Conservation (phyloP, 1,284 basidiomycete species). For the Ceratobasidium sp. region DNA sequence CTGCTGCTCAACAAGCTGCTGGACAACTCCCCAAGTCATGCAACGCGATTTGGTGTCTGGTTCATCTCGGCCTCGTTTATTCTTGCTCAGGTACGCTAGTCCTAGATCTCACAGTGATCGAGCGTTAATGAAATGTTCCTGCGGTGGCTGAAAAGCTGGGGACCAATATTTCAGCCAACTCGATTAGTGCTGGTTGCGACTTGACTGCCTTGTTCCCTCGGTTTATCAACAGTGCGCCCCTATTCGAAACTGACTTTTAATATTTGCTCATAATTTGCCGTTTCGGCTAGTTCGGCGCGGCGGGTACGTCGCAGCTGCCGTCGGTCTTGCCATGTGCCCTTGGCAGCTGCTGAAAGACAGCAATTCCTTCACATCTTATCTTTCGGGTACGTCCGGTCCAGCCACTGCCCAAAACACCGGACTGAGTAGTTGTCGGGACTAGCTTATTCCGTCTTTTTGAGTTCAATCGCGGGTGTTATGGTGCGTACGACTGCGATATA, state of each 20-base stretch:
- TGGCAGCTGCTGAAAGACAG: constrained; percentile 68
- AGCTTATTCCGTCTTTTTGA: constrained; percentile 85
- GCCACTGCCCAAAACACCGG: background rate
- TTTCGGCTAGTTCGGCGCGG: constrained; percentile 84
- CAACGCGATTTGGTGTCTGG: constrained; percentile 72
- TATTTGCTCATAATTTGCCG: constrained; percentile 34
- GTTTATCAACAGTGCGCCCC: constrained; percentile 66
- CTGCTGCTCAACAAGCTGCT: constrained; percentile 78
- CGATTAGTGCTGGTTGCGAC: constrained; percentile 87
- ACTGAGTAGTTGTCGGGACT: constrained; percentile 20
- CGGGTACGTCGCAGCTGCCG: constrained; percentile 80
- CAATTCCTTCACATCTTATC: constrained; percentile 84
- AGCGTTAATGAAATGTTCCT: constrained; percentile 5
- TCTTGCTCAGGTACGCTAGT: constrained; percentile 69
- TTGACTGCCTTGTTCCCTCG: constrained; percentile 83
- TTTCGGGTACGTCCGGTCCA: constrained; percentile 61
- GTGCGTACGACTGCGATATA: constrained; percentile 55
- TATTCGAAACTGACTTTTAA: constrained; percentile 50
- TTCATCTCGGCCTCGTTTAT: constrained; percentile 84
- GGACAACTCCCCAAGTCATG: constrained; percentile 71
- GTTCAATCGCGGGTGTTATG: constrained; percentile 87
- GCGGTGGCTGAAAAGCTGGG: constrained; percentile 45
- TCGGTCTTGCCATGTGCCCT: constrained; percentile 76
- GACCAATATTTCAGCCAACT: constrained; percentile 87
- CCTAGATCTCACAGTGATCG: background rate